phyloP scores from a whole-genome alignment of 768 basidiomycete genomes.

The Psilocybe azurescens region DNA sequence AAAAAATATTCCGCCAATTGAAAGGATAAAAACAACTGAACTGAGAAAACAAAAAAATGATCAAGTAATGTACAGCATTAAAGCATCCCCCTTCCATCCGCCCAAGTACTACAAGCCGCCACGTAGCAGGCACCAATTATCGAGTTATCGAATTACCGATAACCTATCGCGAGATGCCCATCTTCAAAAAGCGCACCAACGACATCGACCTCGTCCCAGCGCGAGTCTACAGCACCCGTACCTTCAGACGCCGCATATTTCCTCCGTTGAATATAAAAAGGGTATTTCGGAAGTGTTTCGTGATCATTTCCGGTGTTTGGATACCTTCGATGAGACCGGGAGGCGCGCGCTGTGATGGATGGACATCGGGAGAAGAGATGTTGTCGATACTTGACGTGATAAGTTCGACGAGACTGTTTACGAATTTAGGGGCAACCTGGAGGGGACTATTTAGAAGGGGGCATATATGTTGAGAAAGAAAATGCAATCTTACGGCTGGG shows the following conservation, averaged over 20 bases:
- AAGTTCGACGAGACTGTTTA: slow-evolving; percentile 94
- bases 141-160: background rate
- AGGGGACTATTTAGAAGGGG: slow-evolving; percentile 4
- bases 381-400: slow-evolving; percentile 95
- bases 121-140: background rate
- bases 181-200: slow-evolving; percentile 88
- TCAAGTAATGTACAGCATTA: slow-evolving; percentile 23
- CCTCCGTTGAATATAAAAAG: slow-evolving; percentile 80
- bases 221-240: slow-evolving; percentile 43
- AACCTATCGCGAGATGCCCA: slow-evolving; percentile 71
- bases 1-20: background rate
- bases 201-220: slow-evolving; percentile 90
- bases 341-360: slow-evolving; percentile 86
- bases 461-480: background rate
- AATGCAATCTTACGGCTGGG: slow-evolving; percentile 68
- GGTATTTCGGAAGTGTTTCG: slow-evolving; percentile 92
- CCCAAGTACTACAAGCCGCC: background rate
- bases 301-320: slow-evolving; percentile 92
- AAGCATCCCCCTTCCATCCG: slow-evolving; percentile 4
- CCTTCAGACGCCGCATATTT: slow-evolving; percentile 59
- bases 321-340: slow-evolving; percentile 92
- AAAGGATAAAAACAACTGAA: slow-evolving; percentile 2
- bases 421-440: slow-evolving; percentile 93
- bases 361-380: slow-evolving; percentile 85
- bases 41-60: slow-evolving; percentile 12